phyloP scores from a whole-genome alignment of 83 land plant species.

The Thuja plicata region DNA sequence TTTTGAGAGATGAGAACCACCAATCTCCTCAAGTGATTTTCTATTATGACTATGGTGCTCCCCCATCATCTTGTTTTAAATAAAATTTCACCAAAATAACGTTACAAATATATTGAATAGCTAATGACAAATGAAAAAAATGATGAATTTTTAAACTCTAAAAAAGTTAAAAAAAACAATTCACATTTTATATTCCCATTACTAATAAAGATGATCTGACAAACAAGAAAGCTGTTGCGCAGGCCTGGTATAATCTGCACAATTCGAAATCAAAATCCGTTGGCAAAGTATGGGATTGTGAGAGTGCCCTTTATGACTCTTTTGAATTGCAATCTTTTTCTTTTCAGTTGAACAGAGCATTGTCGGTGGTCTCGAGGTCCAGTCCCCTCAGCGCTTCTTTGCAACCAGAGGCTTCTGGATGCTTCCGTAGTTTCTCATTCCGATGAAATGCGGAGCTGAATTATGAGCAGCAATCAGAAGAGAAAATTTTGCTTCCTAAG shows the following conservation, averaged over 20 bases:
- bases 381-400: constrained; percentile 7
- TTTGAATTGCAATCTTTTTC: constrained; percentile 53
- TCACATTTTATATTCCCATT: too few species aligned
- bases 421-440: not conserved
- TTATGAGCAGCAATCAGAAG: not conserved
- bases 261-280: not conserved
- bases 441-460: not conserved
- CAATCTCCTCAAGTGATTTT: too few species aligned
- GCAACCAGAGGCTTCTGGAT: not conserved
- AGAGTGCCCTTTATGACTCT: constrained; percentile 55
- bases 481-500: not conserved
- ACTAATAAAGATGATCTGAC: not conserved
- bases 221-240: not conserved
- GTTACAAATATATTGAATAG: too few species aligned
- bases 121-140: too few species aligned
- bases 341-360: constrained; percentile 44
- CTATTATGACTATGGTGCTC: too few species aligned
- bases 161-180: too few species aligned
- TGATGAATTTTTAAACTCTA: too few species aligned
- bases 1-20: too few species aligned
- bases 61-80: too few species aligned
- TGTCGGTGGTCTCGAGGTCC: constrained; percentile 10
- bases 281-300: constrained; percentile 39
- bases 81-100: too few species aligned
- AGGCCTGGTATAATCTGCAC: not conserved